These are phyloP conservation scores for Fusarium sp. DNA, from an alignment of 2,329 filamentous ascomycete species.

Conservation along the genomic window DNA sequence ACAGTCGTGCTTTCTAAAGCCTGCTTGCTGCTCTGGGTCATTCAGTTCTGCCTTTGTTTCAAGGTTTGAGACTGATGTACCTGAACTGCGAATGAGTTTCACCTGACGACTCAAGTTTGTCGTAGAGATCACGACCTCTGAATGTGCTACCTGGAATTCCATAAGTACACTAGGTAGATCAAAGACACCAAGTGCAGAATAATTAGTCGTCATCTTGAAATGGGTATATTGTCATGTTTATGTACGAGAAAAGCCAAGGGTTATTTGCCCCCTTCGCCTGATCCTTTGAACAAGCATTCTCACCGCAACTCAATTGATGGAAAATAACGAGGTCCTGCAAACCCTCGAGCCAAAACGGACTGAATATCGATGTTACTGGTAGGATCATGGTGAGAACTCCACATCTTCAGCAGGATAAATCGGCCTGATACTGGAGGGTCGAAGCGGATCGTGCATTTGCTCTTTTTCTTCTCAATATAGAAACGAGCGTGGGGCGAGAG, in stretches of 20 bases:
- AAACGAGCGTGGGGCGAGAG: conserved; percentile 83
- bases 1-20: neutral
- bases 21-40: neutral
- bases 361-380: conserved; percentile 87
- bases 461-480: conserved; percentile 84
- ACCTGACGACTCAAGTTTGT: neutral
- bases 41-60: neutral
- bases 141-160: neutral
- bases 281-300: conserved; percentile 7
- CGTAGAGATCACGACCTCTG: neutral
- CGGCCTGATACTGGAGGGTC: conserved; percentile 83
- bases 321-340: conserved; percentile 86
- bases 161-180: neutral
- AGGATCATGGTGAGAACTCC: conserved; percentile 77
- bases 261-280: neutral
- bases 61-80: neutral
- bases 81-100: neutral
- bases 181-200: neutral
- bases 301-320: conserved; percentile 73
- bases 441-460: conserved; percentile 87
- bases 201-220: neutral
- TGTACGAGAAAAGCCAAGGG: neutral
- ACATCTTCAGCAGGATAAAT: conserved; percentile 90
- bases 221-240: conserved; percentile 20
- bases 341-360: conserved; percentile 84